A percentile compares a stretch with the other conserved stretches of the same genome.
These are phyloP conservation scores for Pythium rishiriense DNA, from an alignment of 352 stramenopile species.

Conservation along the genomic window DNA sequence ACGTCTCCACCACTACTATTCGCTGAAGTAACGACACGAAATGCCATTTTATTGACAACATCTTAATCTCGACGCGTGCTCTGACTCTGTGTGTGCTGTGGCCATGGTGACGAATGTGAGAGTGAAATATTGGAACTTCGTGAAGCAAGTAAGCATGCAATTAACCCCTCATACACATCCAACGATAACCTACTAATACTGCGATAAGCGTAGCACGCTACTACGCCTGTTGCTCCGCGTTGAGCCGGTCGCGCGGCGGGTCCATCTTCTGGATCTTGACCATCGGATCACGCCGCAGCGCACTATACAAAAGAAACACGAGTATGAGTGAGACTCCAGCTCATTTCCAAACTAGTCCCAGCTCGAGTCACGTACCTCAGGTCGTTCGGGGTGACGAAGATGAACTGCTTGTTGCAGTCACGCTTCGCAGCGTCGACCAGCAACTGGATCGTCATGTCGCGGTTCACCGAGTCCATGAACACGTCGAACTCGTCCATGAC, in stretches of 20 bases:
- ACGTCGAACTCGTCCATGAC: conserved; percentile 99
- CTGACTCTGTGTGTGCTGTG: too few relatives aligned
- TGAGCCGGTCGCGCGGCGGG: conserved; percentile 77
- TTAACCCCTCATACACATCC: neutral
- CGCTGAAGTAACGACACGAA: conserved; percentile 7
- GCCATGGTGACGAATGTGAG: too few relatives aligned
- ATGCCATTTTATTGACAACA: too few relatives aligned
- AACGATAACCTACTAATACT: conserved; percentile 2
- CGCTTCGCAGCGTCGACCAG: conserved; percentile 89
- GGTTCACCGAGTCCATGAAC: conserved; percentile 98
- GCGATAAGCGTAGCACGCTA: neutral
- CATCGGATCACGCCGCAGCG: conserved; percentile 66
- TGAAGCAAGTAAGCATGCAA: too few relatives aligned
- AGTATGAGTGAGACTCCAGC: conserved; percentile 12
- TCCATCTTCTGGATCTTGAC: conserved; percentile 91
- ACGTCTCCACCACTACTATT: neutral
- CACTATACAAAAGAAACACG: conserved; percentile 35
- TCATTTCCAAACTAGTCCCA: conserved; percentile 3
- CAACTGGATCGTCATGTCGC: conserved; percentile 94
- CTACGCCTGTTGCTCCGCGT: conserved; percentile 36
- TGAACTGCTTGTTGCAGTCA: conserved; percentile 82
- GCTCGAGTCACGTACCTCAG: conserved; percentile 54
- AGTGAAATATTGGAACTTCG: too few relatives aligned
- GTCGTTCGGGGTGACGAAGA: conserved; percentile 88
- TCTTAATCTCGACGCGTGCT: too few relatives aligned